A percentile compares a stretch with the other conserved stretches of the same genome.
Conservation (phyloP, 169 alveolate genomes). For the Neospora caninum region DNA sequence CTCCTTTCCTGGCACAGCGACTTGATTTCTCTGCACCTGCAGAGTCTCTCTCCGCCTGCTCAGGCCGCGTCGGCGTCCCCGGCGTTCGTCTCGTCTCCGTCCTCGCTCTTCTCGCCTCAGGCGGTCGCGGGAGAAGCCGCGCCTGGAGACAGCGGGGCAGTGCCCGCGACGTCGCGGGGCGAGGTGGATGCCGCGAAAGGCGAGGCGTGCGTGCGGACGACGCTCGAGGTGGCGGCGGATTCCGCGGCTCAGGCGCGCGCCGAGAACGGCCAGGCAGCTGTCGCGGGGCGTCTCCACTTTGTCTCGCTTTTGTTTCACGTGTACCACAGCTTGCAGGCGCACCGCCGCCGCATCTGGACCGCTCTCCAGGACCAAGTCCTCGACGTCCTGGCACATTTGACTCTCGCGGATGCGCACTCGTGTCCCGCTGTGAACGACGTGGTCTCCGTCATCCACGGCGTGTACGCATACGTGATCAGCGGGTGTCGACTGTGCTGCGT, state of each 20-base stretch:
- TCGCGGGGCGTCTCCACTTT: not conserved
- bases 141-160: not conserved
- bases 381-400: not conserved
- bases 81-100: not conserved
- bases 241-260: not conserved
- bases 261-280: not conserved
- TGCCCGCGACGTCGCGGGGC: not conserved
- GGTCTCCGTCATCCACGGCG: slow-evolving; percentile 15
- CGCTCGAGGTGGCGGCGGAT: slow-evolving; percentile 5
- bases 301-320: slow-evolving; percentile 44
- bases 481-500: slow-evolving; percentile 37
- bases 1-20: not conserved
- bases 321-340: slow-evolving; percentile 1
- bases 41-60: not conserved
- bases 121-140: not conserved
- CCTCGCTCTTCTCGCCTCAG: not conserved
- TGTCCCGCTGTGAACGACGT: slow-evolving; percentile 15
- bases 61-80: not conserved
- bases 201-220: not conserved
- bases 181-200: not conserved
- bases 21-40: not conserved
- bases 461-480: not conserved
- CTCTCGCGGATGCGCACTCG: not conserved
- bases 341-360: slow-evolving; percentile 17
- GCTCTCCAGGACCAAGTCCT: slow-evolving; percentile 32